Percentiles rank a stretch among this genome's conserved stretches.
phyloP scores from a whole-genome alignment of 257 asterid species.

The Solanum tacnaense region DNA sequence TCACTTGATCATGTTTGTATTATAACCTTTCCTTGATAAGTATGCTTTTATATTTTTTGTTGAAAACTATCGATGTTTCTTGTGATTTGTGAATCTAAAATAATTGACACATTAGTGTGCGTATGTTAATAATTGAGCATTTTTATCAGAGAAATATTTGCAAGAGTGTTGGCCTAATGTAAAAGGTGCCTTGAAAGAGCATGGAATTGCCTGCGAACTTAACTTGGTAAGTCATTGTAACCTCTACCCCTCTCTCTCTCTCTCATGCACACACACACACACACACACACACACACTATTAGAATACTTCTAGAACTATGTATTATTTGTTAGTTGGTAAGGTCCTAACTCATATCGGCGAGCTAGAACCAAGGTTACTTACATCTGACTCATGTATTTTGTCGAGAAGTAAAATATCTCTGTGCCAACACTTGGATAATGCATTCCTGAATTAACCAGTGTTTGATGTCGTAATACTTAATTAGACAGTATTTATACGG shows the following conservation, averaged over 20 bases:
- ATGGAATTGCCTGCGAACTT: slow-evolving; percentile 53
- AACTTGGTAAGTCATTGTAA: slow-evolving; percentile 48
- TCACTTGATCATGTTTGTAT: background rate
- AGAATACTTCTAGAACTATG: background rate
- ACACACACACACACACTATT: background rate
- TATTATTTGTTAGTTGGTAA: background rate
- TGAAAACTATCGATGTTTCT: background rate
- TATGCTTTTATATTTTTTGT: background rate
- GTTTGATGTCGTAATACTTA: background rate
- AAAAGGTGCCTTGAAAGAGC: slow-evolving; percentile 64
- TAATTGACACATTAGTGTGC: background rate
- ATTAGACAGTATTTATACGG: background rate
- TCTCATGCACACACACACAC: background rate
- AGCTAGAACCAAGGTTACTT: background rate
- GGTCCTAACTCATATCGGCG: background rate
- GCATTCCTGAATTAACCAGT: background rate
- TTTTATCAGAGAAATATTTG: slow-evolving; percentile 59
- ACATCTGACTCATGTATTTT: background rate
- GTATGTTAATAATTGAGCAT: background rate
- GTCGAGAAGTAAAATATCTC: background rate
- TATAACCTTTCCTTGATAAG: background rate
- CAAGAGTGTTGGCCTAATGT: slow-evolving; percentile 86
- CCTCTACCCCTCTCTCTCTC: background rate
- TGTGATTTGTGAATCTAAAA: background rate
- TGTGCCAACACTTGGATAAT: background rate